phyloP scores from a whole-genome alignment of 2,329 filamentous ascomycete species.

The Parastagonospora nodorum region DNA sequence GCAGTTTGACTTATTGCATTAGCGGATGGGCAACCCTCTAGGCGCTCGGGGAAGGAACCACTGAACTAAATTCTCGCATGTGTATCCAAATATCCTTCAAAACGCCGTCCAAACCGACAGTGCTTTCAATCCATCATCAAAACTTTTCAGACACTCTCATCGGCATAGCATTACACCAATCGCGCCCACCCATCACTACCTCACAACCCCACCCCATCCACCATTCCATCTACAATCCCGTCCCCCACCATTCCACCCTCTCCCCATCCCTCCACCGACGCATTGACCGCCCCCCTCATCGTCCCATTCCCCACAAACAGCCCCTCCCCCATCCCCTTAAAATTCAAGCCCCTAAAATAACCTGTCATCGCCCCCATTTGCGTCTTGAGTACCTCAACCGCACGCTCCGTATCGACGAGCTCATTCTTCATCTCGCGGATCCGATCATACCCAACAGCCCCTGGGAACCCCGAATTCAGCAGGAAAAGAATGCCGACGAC shows the following conservation, averaged over 20 bases:
- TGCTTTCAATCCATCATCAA: not conserved
- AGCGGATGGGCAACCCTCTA: too few species aligned
- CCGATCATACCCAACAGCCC: not conserved
- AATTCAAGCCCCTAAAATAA: not conserved
- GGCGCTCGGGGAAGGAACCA: too few species aligned
- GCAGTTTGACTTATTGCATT: too few species aligned
- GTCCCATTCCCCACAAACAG: not conserved
- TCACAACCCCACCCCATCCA: not conserved
- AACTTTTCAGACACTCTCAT: not conserved
- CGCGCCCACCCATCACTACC: not conserved
- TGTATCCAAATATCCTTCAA: too few species aligned
- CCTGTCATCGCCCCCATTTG: not conserved
- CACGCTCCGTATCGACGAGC: not conserved
- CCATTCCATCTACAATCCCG: not conserved
- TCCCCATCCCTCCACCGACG: not conserved
- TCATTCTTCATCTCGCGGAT: not conserved
- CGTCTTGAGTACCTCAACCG: not conserved
- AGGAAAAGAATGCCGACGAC: not conserved
- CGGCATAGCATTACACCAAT: not conserved
- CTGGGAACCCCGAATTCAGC: not conserved
- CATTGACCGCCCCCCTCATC: not conserved
- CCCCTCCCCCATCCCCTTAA: not conserved
- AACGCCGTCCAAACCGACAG: too few species aligned
- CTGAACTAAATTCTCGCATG: too few species aligned
- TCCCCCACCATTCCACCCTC: not conserved